Conservation (phyloP, 1,284 basidiomycete species). For the Ustilago xerochloae region DNA sequence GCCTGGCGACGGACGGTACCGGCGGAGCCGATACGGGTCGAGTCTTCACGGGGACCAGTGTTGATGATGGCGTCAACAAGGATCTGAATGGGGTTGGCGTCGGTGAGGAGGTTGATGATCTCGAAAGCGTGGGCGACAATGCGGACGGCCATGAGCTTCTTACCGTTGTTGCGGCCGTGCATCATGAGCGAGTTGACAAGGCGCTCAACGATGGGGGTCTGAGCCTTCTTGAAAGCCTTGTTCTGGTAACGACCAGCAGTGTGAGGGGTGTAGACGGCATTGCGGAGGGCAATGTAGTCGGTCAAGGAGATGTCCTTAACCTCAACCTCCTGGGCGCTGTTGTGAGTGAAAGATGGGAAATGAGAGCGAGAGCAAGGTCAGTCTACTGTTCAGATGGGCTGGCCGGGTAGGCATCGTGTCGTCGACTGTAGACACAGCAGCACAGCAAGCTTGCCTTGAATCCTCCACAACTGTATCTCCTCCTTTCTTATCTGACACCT, state of each 20-base stretch:
- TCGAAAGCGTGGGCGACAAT: slow-evolving; percentile 99
- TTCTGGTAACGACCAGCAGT: slow-evolving; percentile 99
- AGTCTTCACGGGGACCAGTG: slow-evolving; percentile 99
- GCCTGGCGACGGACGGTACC: slow-evolving; percentile 99
- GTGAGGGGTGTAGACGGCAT: slow-evolving; percentile 95
- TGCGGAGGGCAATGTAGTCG: slow-evolving; percentile 99
- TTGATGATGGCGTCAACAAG: slow-evolving; percentile 98
- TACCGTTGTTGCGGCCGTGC: slow-evolving; percentile 99
- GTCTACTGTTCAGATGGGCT: neutral
- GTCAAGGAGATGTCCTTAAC: slow-evolving; percentile 87
- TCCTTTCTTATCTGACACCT: too few species aligned
- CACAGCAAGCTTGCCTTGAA: neutral
- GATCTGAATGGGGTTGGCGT: slow-evolving; percentile 99
- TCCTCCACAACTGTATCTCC: too few species aligned
- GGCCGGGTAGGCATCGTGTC: neutral
- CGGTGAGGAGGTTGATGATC: slow-evolving; percentile 99
- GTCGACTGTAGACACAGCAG: neutral
- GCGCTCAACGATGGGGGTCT: slow-evolving; percentile 99
- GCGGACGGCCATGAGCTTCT: slow-evolving; percentile 98
- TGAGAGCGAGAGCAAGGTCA: slow-evolving; percentile 11
- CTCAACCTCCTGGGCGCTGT: slow-evolving; percentile 79
- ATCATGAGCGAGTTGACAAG: slow-evolving; percentile 97
- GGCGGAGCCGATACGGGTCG: slow-evolving; percentile 99
- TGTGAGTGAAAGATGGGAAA: slow-evolving; percentile 9
- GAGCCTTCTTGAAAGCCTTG: slow-evolving; percentile 99